Evolutionary conservation across 2,329 filamentous ascomycete genomes (phyloP).

Genomic region (Dactylonectria macrodidyma): DNA sequence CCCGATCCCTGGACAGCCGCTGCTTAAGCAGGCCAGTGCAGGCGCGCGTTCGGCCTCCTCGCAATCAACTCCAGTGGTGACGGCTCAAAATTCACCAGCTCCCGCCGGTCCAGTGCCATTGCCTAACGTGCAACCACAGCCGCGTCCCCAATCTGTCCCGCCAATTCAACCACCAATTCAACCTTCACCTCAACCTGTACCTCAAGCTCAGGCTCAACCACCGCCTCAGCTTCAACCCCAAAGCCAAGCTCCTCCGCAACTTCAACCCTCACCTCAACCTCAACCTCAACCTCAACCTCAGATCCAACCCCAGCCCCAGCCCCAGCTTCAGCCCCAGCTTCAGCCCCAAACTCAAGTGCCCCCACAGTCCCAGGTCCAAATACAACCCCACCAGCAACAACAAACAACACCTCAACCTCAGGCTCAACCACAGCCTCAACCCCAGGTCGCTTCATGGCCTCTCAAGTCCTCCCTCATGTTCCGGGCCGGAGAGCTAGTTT

Average conservation of each 20-base stretch:
- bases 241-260: constrained; percentile 23
- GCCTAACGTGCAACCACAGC: constrained; percentile 23
- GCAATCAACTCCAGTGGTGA: constrained; percentile 35
- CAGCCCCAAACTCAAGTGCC: constrained; percentile 21
- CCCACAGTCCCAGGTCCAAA: background rate
- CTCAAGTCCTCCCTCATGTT: constrained; percentile 58
- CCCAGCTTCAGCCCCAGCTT: constrained; percentile 5
- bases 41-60: constrained; percentile 50
- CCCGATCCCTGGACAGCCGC: constrained; percentile 51
- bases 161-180: constrained; percentile 9
- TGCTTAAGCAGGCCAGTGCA: constrained; percentile 50
- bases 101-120: constrained; percentile 24
- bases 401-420: constrained; percentile 13
- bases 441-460: constrained; percentile 48
- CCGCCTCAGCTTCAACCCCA: background rate
- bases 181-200: constrained; percentile 12
- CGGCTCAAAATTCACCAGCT: constrained; percentile 40
- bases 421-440: constrained; percentile 40
- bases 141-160: constrained; percentile 24
- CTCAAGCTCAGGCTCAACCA: constrained; percentile 5
- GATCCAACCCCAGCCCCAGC: constrained; percentile 1
- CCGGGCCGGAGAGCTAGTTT: constrained; percentile 65
- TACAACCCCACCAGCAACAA: constrained; percentile 1
- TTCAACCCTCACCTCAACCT: constrained; percentile 21
- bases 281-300: constrained; percentile 21